Base-by-base conservation (phyloP, 495 filamentous ascomycete genomes). In the Amniculicola lignicola region DNA sequence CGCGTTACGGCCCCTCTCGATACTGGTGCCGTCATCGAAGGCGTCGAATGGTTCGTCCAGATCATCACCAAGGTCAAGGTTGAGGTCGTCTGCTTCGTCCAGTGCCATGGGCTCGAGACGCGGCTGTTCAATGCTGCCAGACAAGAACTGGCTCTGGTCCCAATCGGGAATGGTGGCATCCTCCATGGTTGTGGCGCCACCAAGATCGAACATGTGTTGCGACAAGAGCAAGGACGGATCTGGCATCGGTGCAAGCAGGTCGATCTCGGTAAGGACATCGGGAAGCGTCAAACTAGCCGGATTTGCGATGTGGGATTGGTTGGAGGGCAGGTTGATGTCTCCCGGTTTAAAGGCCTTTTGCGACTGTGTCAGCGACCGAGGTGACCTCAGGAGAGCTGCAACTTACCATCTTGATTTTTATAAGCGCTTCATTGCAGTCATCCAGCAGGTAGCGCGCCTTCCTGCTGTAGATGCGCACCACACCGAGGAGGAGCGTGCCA, bases 341-440 rank as follows among this genome's bases (percentile, higher is more conserved):
- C 77, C 77, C n/a, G 77, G 75, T 41, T 71, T 67, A 60, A 80
- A 80, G n/a, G 76, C 74, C 75, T 77, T 43, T 23, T n/a, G 21
- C 15, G 31, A 33, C 14, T 41, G 16, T 14, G 42, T 67, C 29
- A 69, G 62, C 41, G 21, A 44, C 22, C 19, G 7, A 18, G 21
- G 10, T 4, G 7, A 11, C 6, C 2, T 3, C 12, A 2, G 41
- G 45, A 3, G n/a, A 22, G 10, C 16, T 23, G n/a, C 15, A 29
- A 41, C 79, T 22, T 78, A 96, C 92, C 92, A 96, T 93, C 68
- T 96, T 96, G 64, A 98, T 95, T 72, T 96, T 96, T 77, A 93
- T 83, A 51, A 97, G 74, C 22, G 93, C 91, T 72, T 98, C 93
- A 65, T 92, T 95, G 75, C 93, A 98, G 68, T 98, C 93, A 67